These are phyloP conservation scores for Telopea speciosissima DNA, from an alignment of 177 flowering plant genomes.

Conservation along the genomic window DNA sequence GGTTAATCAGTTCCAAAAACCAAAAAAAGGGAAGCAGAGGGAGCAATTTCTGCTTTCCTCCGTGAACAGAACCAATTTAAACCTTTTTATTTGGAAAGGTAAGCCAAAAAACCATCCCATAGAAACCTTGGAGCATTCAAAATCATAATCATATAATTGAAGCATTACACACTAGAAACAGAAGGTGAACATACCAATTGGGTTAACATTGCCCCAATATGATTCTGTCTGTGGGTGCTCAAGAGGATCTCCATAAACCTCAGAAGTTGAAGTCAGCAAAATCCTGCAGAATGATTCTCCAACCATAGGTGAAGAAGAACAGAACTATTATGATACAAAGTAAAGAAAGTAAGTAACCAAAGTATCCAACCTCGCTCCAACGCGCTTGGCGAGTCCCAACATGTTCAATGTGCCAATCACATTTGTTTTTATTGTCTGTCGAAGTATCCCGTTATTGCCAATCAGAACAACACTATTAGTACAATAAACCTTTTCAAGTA, in stretches of 20 bases:
- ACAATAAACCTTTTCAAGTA: not conserved
- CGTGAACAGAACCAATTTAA: not conserved
- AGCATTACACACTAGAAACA: not conserved
- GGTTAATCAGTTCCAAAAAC: too few relatives aligned
- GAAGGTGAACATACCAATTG: slow-evolving; percentile 55
- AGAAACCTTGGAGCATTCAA: not conserved
- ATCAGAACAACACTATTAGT: slow-evolving; percentile 1
- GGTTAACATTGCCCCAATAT: slow-evolving; percentile 98
- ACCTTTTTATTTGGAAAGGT: not conserved
- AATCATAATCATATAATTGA: not conserved
- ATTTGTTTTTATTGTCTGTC: slow-evolving; percentile 96
- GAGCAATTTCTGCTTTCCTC: not conserved
- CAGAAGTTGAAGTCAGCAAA: slow-evolving; percentile 88
- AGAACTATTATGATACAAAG: not conserved
- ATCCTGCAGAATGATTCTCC: slow-evolving; percentile 40
- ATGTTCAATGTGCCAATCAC: slow-evolving; percentile 96
- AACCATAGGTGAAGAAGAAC: slow-evolving; percentile 3
- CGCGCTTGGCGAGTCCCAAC: slow-evolving; percentile 98
- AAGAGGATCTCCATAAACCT: slow-evolving; percentile 97
- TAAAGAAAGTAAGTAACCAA: not conserved
- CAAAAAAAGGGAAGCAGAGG: too few relatives aligned
- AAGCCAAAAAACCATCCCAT: not conserved
- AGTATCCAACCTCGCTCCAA: slow-evolving; percentile 82
- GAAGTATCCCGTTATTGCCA: slow-evolving; percentile 6
- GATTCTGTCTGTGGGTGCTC: slow-evolving; percentile 84